These are phyloP conservation scores for Camellia lanceoleosa DNA, from an alignment of 148 eudicot genomes.

Conservation along the genomic window DNA sequence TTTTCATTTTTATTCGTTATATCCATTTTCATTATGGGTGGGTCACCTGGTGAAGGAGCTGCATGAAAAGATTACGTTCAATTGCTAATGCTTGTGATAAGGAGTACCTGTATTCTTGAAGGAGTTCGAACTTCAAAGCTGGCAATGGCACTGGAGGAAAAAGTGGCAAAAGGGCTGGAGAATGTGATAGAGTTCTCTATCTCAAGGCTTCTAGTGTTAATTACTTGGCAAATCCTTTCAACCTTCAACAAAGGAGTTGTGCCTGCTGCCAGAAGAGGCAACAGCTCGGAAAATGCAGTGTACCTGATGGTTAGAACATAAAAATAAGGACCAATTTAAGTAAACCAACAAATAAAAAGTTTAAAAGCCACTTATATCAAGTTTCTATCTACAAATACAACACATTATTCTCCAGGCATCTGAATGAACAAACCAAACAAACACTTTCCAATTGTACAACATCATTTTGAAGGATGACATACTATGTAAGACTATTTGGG, in stretches of 20 bases:
- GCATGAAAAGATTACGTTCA: neutral
- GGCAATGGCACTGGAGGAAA: conserved; percentile 83
- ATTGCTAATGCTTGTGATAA: neutral
- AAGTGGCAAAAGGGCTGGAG: conserved; percentile 71
- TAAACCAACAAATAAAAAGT: neutral
- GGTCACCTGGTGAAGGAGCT: neutral
- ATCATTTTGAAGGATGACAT: neutral
- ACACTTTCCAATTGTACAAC: neutral
- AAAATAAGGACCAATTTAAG: conserved; percentile 13
- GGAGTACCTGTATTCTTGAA: conserved; percentile 83
- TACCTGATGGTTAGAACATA: conserved; percentile 49
- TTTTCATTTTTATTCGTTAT: neutral
- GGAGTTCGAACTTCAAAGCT: conserved; percentile 79
- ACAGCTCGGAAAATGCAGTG: conserved; percentile 89
- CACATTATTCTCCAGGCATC: neutral
- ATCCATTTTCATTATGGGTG: neutral
- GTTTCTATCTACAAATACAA: neutral
- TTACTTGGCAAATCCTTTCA: conserved; percentile 70
- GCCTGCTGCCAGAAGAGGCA: conserved; percentile 90
- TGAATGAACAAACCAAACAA: neutral
- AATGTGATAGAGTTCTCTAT: conserved; percentile 66
- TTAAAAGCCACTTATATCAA: neutral
- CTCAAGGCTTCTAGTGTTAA: conserved; percentile 47
- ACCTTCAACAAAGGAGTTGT: conserved; percentile 66
- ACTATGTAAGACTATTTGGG: no score